phyloP scores from a whole-genome alignment of 192 early-diverging fungal species.

The Coemansia umbellata region DNA sequence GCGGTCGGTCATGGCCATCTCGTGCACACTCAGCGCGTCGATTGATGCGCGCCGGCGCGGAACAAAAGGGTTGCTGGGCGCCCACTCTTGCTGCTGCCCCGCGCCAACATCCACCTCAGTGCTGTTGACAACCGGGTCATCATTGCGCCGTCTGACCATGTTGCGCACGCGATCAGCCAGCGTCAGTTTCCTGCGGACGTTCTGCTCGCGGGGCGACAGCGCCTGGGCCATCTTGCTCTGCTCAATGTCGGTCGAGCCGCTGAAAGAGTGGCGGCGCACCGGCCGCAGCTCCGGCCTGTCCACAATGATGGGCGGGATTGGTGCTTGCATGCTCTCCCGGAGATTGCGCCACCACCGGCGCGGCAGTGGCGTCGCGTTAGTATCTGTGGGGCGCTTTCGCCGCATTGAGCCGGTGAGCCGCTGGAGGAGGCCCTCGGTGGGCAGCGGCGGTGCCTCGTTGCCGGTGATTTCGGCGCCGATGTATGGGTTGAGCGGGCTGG shows the following conservation, averaged over 20 bases:
- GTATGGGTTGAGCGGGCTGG: constrained; percentile 46
- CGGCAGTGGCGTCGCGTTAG: constrained; percentile 24
- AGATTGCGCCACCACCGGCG: constrained; percentile 52
- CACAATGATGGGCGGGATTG: constrained; percentile 28
- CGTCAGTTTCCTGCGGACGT: constrained; percentile 37
- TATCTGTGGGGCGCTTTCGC: constrained; percentile 11
- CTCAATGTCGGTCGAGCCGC: constrained; percentile 45
- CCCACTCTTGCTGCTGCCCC: neutral
- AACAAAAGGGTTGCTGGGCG: constrained; percentile 11
- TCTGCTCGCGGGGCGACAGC: constrained; percentile 35
- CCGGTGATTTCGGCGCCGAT: constrained; percentile 13
- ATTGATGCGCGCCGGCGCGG: constrained; percentile 36
- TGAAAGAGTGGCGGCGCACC: constrained; percentile 40
- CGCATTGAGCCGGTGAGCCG: constrained; percentile 30
- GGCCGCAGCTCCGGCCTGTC: constrained; percentile 23
- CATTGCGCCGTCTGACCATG: constrained; percentile 1
- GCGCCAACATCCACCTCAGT: neutral
- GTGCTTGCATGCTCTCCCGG: constrained; percentile 48
- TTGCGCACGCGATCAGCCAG: constrained; percentile 34
- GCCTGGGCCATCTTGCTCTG: constrained; percentile 31
- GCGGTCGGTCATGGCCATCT: constrained; percentile 42
- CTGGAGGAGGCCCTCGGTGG: constrained; percentile 14
- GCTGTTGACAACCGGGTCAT: neutral
- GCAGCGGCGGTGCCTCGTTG: constrained; percentile 36
- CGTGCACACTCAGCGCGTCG: constrained; percentile 43